A percentile compares a stretch with the other conserved stretches of the same genome.
phyloP scores from a whole-genome alignment of 2,329 filamentous ascomycete species.

The Pezicula radicicola region DNA sequence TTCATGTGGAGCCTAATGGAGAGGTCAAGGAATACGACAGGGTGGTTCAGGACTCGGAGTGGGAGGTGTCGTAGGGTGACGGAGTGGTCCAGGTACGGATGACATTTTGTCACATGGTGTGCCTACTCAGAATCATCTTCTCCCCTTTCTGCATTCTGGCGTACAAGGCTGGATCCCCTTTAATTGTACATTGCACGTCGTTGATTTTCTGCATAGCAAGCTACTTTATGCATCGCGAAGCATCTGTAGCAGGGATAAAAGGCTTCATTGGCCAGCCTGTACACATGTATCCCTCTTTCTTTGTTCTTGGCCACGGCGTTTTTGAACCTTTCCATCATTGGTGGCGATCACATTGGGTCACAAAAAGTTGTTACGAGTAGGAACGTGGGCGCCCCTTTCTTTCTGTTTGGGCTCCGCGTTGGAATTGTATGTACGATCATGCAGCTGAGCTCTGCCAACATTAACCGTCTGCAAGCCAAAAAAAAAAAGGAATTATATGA shows the following conservation, averaged over 20 bases:
- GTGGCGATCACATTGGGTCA: constrained; percentile 7
- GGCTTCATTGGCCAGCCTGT: constrained; percentile 10
- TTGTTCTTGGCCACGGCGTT: constrained; percentile 19
- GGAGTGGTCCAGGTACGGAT: background rate
- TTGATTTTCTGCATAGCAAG: constrained; percentile 3
- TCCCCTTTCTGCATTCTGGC: background rate
- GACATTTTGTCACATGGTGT: no score
- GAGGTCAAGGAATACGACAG: constrained; percentile 16
- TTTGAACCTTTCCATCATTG: constrained; percentile 9
- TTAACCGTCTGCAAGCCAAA: no score
- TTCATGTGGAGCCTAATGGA: constrained; percentile 13
- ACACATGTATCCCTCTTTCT: constrained; percentile 15
- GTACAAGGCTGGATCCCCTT: background rate
- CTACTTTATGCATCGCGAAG: constrained; percentile 14
- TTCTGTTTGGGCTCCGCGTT: constrained; percentile 1
- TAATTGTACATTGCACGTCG: constrained; percentile 15
- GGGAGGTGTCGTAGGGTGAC: constrained; percentile 24
- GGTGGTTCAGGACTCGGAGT: constrained; percentile 25
- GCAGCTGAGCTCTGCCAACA: no score
- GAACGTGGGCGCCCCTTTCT: constrained; percentile 3
- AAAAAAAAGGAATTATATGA: no score
- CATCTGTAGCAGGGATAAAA: constrained; percentile 10
- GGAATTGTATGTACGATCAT: background rate
- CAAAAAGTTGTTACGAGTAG: constrained; percentile 16
- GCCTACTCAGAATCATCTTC: no score